Evolutionary conservation across 805 yeast species (phyloP), one percentile per base, ranked within the genome.

Genomic region (Metschnikowia borealis): DNA sequence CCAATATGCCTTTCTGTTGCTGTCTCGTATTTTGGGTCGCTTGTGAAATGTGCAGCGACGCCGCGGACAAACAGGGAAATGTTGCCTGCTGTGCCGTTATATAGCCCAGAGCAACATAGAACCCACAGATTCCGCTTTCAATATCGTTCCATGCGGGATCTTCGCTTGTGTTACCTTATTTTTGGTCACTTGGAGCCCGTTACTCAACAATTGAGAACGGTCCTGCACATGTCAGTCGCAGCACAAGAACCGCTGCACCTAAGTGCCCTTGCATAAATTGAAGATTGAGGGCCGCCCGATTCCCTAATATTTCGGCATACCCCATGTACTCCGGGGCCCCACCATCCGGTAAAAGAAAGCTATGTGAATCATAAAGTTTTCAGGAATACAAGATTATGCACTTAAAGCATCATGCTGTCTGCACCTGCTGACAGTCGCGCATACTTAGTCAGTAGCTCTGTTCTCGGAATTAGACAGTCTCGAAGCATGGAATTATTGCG

Each of bases 381-480:
- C 29, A 3, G 8, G 10, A 35, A 35, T 35, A 15, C 20, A 35
- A 17, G 17, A 17, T n/a, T n/a, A 8, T 15, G 6, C 13, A 35
- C 13, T 35, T 15, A 15, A 35, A 26, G 29, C 29, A 10, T 26
- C 29, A 26, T 26, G 21, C 20, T 35, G 38, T 10, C 11, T 18
- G 13, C 38, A 35, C 17, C 5, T 15, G 23, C 39, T 11, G 23
- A 11, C 23, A 20, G n/a, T 35, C 10, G 20, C 17, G 18, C 18
- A 31, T 15, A 26, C 8, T 5, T 31, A 23, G 14, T 38, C 17
- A 20, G 40, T 8, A 11, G 17, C 41, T 23, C 31, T 14, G 17
- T 38, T 14, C 45, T 42, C 45, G 37, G 45, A 34, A 20, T 42
- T 42, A 42, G 37, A 42, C 37, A 14, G 17, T 18, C 38, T 33